Evolutionary conservation across 257 asterid genomes (phyloP).

Genomic region (Orobanche coerulescens): DNA sequence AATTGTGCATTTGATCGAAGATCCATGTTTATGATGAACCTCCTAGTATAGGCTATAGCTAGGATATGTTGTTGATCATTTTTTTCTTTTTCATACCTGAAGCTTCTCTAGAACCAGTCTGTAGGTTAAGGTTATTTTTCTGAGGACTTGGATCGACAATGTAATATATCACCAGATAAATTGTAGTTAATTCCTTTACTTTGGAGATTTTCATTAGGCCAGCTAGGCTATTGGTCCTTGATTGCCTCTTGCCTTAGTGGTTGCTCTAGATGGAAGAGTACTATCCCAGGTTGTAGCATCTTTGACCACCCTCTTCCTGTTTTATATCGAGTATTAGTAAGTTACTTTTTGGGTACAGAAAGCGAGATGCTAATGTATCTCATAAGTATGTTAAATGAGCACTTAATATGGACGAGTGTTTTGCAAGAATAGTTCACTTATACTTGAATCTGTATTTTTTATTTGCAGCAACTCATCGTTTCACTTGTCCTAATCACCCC

Average conservation of each 20-base stretch:
- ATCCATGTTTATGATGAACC: slow-evolving; percentile 9
- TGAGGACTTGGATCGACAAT: not conserved
- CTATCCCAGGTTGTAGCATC: slow-evolving; percentile 1
- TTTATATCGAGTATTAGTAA: not conserved
- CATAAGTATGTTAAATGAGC: not conserved
- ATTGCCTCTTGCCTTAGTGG: slow-evolving; percentile 14
- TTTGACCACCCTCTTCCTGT: not conserved
- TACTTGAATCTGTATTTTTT: slow-evolving; percentile 1
- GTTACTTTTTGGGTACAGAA: slow-evolving; percentile 7
- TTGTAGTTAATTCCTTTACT: slow-evolving; percentile 2
- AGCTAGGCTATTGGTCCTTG: slow-evolving; percentile 5
- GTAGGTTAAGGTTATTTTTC: slow-evolving; percentile 4
- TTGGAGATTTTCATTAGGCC: not conserved
- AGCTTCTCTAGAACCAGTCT: not conserved
- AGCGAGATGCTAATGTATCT: not conserved
- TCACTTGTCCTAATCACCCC: slow-evolving; percentile 15
- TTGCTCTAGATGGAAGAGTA: slow-evolving; percentile 8
- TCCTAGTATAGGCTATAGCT: slow-evolving; percentile 9
- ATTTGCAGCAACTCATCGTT: slow-evolving; percentile 2
- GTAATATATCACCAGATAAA: not conserved
- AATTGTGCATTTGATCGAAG: slow-evolving; percentile 9
- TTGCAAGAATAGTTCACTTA: not conserved
- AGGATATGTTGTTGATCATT: not conserved
- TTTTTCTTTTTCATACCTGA: not conserved
- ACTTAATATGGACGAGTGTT: not conserved